Percentiles rank a stretch among this genome's conserved stretches.
These are phyloP conservation scores for Aspergillus neoniger DNA, from an alignment of 2,329 filamentous ascomycete genomes.

Conservation along the genomic window DNA sequence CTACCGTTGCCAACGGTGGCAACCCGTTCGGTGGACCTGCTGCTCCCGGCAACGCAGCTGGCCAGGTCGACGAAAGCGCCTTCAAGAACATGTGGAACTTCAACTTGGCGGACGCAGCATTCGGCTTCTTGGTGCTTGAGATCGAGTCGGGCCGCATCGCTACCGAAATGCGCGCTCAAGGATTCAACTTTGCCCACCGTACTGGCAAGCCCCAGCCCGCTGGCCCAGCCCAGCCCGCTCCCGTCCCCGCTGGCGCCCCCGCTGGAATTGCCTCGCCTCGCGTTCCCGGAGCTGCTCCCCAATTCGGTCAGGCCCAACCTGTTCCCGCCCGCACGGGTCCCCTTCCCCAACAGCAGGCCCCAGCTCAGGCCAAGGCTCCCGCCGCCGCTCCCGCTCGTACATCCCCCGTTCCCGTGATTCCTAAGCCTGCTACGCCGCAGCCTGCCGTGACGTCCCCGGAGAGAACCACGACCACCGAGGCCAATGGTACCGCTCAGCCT, in stretches of 20 bases:
- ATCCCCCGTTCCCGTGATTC: conserved; percentile 46
- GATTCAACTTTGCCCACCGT: conserved; percentile 98
- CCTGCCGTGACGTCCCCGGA: conserved; percentile 46
- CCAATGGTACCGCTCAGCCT: conserved; percentile 55
- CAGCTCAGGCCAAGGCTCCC: conserved; percentile 33
- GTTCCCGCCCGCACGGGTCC: conserved; percentile 27
- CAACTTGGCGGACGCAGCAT: conserved; percentile 94
- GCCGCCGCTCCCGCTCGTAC: conserved; percentile 32
- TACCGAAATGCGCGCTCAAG: conserved; percentile 97
- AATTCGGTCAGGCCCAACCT: conserved; percentile 45
- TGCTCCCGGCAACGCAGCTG: conserved; percentile 68
- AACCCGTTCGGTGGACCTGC: conserved; percentile 93
- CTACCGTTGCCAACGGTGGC: conserved; percentile 86
- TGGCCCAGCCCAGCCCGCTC: conserved; percentile 25
- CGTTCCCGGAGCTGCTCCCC: conserved; percentile 40
- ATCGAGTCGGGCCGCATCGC: conserved; percentile 94
- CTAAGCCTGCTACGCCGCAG: conserved; percentile 43
- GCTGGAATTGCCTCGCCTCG: conserved; percentile 39
- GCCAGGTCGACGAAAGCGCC: conserved; percentile 94
- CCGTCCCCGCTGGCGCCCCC: conserved; percentile 28
- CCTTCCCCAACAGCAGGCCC: conserved; percentile 35
- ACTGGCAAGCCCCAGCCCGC: conserved; percentile 70
- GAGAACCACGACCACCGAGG: conserved; percentile 53
- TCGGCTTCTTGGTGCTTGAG: conserved; percentile 92
- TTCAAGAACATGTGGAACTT: conserved; percentile 99